Base-by-base conservation (phyloP, 805 yeast genomes). In the Nakazawaea holstii region DNA sequence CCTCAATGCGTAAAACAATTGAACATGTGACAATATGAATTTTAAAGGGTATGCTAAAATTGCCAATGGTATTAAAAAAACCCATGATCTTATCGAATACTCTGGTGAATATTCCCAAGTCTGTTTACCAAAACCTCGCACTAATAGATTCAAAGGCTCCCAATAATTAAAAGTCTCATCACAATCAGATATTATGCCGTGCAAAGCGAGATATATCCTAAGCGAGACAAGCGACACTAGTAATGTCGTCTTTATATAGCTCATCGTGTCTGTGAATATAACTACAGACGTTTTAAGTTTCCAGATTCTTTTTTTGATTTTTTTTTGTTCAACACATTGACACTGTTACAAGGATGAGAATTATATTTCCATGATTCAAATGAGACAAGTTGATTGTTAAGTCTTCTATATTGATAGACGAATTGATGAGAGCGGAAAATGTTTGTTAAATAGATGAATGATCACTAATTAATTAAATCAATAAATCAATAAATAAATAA, bases 31-130 rank as follows among this genome's bases (percentile, higher is more conserved):
- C 15, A 20, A 28, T 14, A 13, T 8, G 60, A 59, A 9, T 55
- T 43, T 7, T n/a, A 15, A n/a, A 26, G 29, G 14, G 45, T 17
- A 61, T 39, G 2, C 66, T 64, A 41, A 51, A 58, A 10, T 56
- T 0, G 55, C 46, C 54, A 73, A 75, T 1, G 79, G 87, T 6
- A 80, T 51, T 27, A 91, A 66, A 55, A 85, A 90, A 2, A 86
- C 74, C 81, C 94, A 92, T 2, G 96, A 87, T 53, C 98, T 68
- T 46, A 91, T 87, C 14, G 96, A 88, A 58, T 78, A 88, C 46
- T 76, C 85, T 0, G 97, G 97, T 0, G 96, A 87, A 62, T 91
- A 92, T 60, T 91, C 97, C 97, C 97, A 91, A 0, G 97, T 91
- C 63, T 90, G 90, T 56, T 90, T 86, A 1, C 97, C 98, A 62